phyloP scores from a whole-genome alignment of 345 rosid species.

The Eucalyptus victrix region DNA sequence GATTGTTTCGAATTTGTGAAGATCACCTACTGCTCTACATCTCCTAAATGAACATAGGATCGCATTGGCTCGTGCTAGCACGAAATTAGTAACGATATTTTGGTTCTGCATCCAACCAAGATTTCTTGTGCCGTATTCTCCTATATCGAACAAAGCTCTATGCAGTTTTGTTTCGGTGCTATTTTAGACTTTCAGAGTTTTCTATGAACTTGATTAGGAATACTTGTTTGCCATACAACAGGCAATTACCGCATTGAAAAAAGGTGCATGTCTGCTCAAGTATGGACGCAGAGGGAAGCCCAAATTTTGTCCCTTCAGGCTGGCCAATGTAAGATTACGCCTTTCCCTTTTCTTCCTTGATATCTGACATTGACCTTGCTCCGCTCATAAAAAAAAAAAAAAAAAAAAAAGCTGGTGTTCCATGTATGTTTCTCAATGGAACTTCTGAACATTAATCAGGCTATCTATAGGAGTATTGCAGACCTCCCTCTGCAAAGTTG shows the following conservation, averaged over 20 bases:
- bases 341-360: neutral
- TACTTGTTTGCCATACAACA: constrained; percentile 4
- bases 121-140: neutral
- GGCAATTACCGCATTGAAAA: constrained; percentile 77
- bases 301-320: constrained; percentile 70
- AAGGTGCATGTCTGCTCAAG: constrained; percentile 67
- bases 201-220: neutral
- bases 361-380: neutral
- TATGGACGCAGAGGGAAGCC: constrained; percentile 84
- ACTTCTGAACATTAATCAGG: neutral
- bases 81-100: neutral
- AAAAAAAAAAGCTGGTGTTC: neutral
- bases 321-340: constrained; percentile 46
- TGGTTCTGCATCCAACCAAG: neutral
- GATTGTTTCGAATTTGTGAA: neutral
- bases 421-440: neutral
- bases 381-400: neutral
- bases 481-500: neutral
- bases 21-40: neutral
- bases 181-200: neutral
- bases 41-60: neutral
- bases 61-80: neutral
- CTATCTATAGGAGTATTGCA: neutral
- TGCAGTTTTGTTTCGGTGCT: neutral
- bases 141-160: neutral